Base-by-base conservation (phyloP, 371 early-diverging fungal genomes). In the Circinella umbellata region DNA sequence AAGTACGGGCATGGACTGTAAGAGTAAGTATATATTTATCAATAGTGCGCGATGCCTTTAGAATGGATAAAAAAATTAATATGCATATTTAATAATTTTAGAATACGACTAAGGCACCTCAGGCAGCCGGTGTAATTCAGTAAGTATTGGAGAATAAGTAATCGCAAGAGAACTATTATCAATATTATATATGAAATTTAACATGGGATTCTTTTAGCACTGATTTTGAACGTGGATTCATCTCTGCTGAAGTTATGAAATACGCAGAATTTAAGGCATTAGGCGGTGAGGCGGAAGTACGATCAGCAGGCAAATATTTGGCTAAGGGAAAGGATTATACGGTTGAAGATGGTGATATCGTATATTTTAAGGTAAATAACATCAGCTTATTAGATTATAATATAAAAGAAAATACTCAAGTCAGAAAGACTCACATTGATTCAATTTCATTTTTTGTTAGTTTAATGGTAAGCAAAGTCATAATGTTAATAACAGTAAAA, bases 281-380 rank as follows among this genome's bases (percentile, higher is more conserved):
- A 49, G 90, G 91, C 17, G 79, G 78, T 35, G 84, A 84, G 67
- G 65, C 70, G 27, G 73, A 76, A 47, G 84, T 84, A 2, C 73
- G 76, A 17, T 60, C 80, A 35, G 74, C 75, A 15, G 84, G 84
- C 13, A 84, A 81, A 81, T 97, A 94, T 82, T 68, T 88, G 61
- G 92, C 92, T 79, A 97, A 98, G 84, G 99, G 99, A 59, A 96
- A 93, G 80, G 97, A 95, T 7, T 98, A 99, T 69, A 83, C 91
- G 15, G 96, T 99, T 47, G 92, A 94, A 76, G 98, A 98, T 82
- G 99, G 99, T 7, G 99, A 94, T 74, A 89, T 94, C 48, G 84
- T 89, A 53, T 89, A 88, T 71, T 94, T 94, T 84, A 93, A 93
- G 80, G 80, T 80, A 27, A 27, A 27, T 27, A 27, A 27, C 2